phyloP scores from a whole-genome alignment of 1,139 yeast species.

The Suhomyces taliae region DNA sequence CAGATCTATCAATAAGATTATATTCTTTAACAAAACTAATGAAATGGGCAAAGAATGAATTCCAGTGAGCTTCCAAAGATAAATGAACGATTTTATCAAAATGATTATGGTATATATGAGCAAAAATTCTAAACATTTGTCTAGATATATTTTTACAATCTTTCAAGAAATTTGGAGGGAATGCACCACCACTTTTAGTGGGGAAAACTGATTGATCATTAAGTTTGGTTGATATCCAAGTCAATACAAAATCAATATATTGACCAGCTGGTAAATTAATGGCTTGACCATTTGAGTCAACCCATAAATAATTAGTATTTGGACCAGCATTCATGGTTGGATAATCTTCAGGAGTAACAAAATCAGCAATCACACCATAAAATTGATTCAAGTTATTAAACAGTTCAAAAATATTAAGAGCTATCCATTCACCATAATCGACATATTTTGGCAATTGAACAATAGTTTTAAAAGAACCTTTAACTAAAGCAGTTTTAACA shows the following conservation, averaged over 20 bases:
- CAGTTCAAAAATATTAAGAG: conserved; percentile 86
- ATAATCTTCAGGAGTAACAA: conserved; percentile 82
- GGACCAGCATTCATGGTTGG: conserved; percentile 98
- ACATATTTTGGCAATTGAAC: conserved; percentile 95
- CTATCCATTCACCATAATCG: conserved; percentile 93
- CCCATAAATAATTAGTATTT: conserved; percentile 86
- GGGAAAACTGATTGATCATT: conserved; percentile 92
- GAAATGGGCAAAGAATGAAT: conserved; percentile 95
- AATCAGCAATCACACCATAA: conserved; percentile 84
- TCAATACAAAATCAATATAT: conserved; percentile 85
- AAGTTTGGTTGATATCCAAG: conserved; percentile 86
- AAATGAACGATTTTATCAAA: conserved; percentile 89
- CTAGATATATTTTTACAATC: conserved; percentile 84
- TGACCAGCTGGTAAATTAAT: conserved; percentile 89
- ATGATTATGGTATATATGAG: conserved; percentile 92
- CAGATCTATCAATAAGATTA: conserved; percentile 73
- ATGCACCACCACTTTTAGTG: conserved; percentile 89
- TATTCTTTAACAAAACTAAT: conserved; percentile 84
- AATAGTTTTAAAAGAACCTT: conserved; percentile 96
- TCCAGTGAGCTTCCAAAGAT: conserved; percentile 96
- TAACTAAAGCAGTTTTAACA: conserved; percentile 89
- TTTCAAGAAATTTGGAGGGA: conserved; percentile 80
- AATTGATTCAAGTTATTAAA: conserved; percentile 84
- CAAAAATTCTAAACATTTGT: conserved; percentile 96
- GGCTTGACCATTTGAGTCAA: conserved; percentile 74